These are phyloP conservation scores for Salvia rosmarinus DNA, from an alignment of 257 asterid genomes.

Conservation along the genomic window DNA sequence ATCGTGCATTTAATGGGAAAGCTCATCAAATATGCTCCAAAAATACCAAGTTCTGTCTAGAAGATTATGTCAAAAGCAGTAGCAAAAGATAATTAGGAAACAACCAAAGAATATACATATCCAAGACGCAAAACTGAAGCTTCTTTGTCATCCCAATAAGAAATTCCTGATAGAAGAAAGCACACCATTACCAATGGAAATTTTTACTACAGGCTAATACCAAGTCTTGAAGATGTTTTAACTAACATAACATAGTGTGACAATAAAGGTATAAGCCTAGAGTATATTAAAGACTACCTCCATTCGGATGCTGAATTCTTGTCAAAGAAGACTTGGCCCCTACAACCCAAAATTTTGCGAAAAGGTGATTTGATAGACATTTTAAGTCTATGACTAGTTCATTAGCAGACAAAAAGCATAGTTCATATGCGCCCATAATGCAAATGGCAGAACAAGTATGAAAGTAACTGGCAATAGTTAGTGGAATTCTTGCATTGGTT, in stretches of 20 bases:
- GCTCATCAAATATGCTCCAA: conserved; percentile 25
- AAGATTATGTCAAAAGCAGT: not conserved
- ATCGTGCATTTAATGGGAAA: not conserved
- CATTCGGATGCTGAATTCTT: conserved; percentile 45
- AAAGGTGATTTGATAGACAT: not conserved
- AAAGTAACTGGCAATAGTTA: conserved; percentile 7
- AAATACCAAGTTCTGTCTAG: not conserved
- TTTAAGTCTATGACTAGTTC: conserved; percentile 5
- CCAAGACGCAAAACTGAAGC: conserved; percentile 75
- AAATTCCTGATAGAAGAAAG: conserved; percentile 54
- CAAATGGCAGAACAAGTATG: conserved; percentile 10
- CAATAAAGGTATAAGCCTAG: conserved; percentile 39
- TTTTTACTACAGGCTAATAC: conserved; percentile 9
- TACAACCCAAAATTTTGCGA: conserved; percentile 33
- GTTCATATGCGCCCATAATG: not conserved
- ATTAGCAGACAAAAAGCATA: conserved; percentile 15
- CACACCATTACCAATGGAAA: not conserved
- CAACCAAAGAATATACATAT: conserved; percentile 53
- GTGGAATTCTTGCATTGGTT: not conserved
- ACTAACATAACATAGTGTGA: not conserved
- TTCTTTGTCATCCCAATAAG: conserved; percentile 74
- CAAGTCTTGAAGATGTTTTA: not conserved
- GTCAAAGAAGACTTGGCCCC: conserved; percentile 58
- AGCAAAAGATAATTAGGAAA: not conserved
- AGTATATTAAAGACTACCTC: conserved; percentile 35